Evolutionary conservation across 139 green algal genomes (phyloP).

Genomic region (Closterium sp.): DNA sequence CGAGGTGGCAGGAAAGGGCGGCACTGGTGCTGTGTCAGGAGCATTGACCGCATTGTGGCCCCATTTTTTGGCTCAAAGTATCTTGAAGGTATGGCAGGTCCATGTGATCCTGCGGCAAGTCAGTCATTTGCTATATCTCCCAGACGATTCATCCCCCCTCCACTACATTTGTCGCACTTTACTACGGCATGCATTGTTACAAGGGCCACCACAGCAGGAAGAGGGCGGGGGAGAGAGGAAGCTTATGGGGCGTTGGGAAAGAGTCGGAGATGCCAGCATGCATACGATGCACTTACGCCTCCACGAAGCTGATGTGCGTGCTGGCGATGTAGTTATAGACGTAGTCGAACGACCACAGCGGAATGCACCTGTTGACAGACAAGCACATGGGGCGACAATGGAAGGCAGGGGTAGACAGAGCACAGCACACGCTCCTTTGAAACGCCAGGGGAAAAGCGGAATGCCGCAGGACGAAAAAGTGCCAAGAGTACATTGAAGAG

Average conservation of each 20-base stretch:
- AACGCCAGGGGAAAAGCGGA: not conserved
- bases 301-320: conserved; percentile 7
- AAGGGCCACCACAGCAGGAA: too few species aligned
- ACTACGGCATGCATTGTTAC: too few species aligned
- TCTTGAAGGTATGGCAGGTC: too few species aligned
- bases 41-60: too few species aligned
- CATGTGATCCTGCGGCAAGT: too few species aligned
- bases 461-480: not conserved
- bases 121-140: too few species aligned
- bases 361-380: conserved; percentile 9
- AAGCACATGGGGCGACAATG: not conserved
- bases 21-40: too few species aligned
- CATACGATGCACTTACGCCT: not conserved
- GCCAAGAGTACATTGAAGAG: not conserved
- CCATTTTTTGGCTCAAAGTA: too few species aligned
- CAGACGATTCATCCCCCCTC: too few species aligned
- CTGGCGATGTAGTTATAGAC: not conserved
- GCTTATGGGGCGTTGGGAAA: not conserved
- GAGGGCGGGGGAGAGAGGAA: not conserved
- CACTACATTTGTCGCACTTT: too few species aligned
- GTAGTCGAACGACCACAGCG: not conserved
- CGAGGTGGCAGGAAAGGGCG: too few species aligned
- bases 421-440: not conserved
- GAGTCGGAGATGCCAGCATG: too few species aligned
- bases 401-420: not conserved